phyloP scores from a whole-genome alignment of 768 basidiomycete genomes.

The Boletellus emodensis region DNA sequence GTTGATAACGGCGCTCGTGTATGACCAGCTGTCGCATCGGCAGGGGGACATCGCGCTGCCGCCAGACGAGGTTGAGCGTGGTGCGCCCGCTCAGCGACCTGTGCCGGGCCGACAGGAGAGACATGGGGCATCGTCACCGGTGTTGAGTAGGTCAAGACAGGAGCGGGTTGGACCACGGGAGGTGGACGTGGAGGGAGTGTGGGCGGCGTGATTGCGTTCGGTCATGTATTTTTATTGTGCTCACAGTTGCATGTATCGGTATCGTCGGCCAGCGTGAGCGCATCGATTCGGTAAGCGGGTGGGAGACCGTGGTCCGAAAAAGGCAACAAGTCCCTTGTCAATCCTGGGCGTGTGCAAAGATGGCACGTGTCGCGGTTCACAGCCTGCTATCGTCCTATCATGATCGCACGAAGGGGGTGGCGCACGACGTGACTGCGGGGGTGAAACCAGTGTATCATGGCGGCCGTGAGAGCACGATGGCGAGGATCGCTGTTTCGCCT shows the following conservation, averaged over 20 bases:
- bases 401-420: not conserved
- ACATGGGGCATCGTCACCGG: conserved; percentile 3
- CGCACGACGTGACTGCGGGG: too few relatives aligned
- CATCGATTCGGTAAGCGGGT: not conserved
- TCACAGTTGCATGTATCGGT: not conserved
- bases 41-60: conserved; percentile 42
- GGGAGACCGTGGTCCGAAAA: not conserved
- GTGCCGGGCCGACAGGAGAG: not conserved
- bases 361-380: not conserved
- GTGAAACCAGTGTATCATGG: too few relatives aligned
- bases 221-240: not conserved
- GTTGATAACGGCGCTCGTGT: conserved; percentile 45
- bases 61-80: conserved; percentile 30
- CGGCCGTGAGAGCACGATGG: too few relatives aligned
- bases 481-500: too few relatives aligned
- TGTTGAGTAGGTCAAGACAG: not conserved
- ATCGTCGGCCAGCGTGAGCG: not conserved
- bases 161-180: conserved; percentile 33
- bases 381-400: conserved; percentile 1
- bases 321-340: conserved; percentile 2
- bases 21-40: conserved; percentile 22
- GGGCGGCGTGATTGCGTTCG: conserved; percentile 27
- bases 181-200: conserved; percentile 39
- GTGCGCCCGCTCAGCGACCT: not conserved
- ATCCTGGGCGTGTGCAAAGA: not conserved